These are phyloP conservation scores for Musa itinerans DNA, from an alignment of 176 grass and related monocot species.

Conservation along the genomic window DNA sequence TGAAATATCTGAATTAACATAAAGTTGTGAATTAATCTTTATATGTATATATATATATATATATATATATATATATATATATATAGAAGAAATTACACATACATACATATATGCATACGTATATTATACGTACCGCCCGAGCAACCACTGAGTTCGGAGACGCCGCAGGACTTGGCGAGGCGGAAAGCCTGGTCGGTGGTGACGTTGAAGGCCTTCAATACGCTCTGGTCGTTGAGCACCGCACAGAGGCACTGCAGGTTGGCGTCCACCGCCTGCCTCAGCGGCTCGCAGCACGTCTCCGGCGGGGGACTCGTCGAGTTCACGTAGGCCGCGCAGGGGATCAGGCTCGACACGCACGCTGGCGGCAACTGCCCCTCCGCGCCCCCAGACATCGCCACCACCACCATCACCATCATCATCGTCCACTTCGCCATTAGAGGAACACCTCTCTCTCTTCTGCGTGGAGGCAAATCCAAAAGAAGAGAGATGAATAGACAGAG, in stretches of 20 bases:
- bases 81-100: too few species aligned
- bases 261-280: background rate
- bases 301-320: slow-evolving; percentile 15
- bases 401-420: background rate
- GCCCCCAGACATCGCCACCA: background rate
- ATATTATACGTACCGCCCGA: too few species aligned
- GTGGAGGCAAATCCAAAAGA: too few species aligned
- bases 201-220: background rate
- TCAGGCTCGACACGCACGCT: background rate
- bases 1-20: too few species aligned
- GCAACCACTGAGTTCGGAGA: background rate
- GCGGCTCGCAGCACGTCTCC: background rate
- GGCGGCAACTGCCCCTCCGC: background rate
- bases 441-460: too few species aligned
- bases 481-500: too few species aligned
- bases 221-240: background rate
- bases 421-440: too few species aligned
- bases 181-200: background rate
- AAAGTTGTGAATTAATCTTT: too few species aligned
- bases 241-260: slow-evolving; percentile 6
- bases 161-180: slow-evolving; percentile 5
- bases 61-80: too few species aligned
- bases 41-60: too few species aligned
- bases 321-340: background rate
- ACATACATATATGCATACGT: too few species aligned